Evolutionary conservation across 768 basidiomycete genomes (phyloP).

Genomic region (Sistotremastrum suecicum): DNA sequence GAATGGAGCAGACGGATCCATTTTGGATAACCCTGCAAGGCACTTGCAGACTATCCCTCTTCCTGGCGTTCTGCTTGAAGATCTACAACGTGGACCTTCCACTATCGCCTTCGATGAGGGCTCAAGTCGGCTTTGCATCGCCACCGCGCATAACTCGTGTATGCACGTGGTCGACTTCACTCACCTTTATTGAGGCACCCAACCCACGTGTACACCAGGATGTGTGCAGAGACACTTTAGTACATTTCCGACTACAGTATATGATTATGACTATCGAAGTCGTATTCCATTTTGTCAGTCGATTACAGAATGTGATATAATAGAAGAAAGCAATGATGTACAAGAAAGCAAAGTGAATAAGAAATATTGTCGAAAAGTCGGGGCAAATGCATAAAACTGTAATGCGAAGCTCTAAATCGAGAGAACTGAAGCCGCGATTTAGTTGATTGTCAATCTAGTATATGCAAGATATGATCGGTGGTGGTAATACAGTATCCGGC

Average conservation of each 20-base stretch:
- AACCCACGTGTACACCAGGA: not conserved
- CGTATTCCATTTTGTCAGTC: not conserved
- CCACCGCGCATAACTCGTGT: slow-evolving; percentile 23
- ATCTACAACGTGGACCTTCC: slow-evolving; percentile 9
- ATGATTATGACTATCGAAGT: not conserved
- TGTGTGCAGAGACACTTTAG: not conserved
- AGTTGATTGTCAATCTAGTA: no score
- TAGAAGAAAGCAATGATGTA: not conserved
- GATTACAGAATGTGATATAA: not conserved
- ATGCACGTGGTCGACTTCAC: slow-evolving; percentile 39
- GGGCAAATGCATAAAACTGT: no score
- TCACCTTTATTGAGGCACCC: slow-evolving; percentile 19
- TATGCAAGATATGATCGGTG: no score
- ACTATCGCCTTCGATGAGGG: slow-evolving; percentile 54
- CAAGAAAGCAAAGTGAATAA: not conserved
- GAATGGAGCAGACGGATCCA: slow-evolving; percentile 8
- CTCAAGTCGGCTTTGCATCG: slow-evolving; percentile 44
- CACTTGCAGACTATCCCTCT: slow-evolving; percentile 8
- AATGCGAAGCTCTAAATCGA: no score
- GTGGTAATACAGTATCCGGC: no score
- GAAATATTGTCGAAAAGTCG: not conserved
- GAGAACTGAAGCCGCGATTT: no score
- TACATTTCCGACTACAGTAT: not conserved
- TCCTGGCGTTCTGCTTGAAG: slow-evolving; percentile 5
- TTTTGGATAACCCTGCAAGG: slow-evolving; percentile 12